Evolutionary conservation across 331 rosid species (phyloP).

Genomic region (Acacia pycnantha): DNA sequence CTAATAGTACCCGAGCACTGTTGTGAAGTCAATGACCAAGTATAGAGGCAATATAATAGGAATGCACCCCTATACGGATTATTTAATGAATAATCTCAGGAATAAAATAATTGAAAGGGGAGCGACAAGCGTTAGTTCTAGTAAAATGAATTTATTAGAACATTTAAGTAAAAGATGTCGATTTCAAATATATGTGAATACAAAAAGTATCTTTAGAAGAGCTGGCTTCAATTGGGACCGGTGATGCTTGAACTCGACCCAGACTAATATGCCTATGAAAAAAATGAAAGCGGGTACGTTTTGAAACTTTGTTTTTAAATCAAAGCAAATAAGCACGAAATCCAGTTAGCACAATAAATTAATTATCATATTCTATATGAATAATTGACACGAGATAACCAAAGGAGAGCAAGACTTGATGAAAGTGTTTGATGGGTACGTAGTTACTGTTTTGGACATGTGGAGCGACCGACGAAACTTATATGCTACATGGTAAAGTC

Average conservation of each 20-base stretch:
- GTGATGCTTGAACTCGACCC: too few relatives aligned
- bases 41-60: not conserved
- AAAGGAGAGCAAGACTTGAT: not conserved
- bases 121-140: too few relatives aligned
- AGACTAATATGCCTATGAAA: too few relatives aligned
- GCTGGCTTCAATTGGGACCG: too few relatives aligned
- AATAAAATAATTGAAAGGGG: not conserved
- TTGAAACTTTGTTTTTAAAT: not conserved
- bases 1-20: not conserved
- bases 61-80: not conserved
- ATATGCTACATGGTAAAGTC: not conserved
- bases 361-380: not conserved
- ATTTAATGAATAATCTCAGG: not conserved
- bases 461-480: not conserved
- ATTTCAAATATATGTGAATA: too few relatives aligned
- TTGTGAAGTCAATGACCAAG: not conserved
- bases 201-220: too few relatives aligned
- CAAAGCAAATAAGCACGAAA: not conserved
- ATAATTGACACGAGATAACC: not conserved
- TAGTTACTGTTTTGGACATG: not conserved
- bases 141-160: too few relatives aligned
- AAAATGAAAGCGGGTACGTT: not conserved
- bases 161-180: too few relatives aligned
- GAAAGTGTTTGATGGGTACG: not conserved
- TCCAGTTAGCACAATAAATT: not conserved